Conservation (phyloP, 2,329 filamentous ascomycete species). For the Aspergillus brasiliensis region DNA sequence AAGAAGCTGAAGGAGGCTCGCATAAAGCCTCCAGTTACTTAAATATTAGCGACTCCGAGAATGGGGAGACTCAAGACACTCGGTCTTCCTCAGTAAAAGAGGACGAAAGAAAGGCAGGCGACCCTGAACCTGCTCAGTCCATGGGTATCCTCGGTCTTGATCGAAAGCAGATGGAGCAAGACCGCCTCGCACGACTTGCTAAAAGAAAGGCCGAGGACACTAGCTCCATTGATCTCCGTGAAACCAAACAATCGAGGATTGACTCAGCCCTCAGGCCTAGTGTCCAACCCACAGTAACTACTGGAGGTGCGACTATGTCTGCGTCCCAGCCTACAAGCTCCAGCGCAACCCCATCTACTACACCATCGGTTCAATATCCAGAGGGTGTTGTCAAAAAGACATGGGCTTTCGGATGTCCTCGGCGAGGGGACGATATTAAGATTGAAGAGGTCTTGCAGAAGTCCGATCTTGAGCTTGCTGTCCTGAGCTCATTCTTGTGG, state of each 20-base stretch:
- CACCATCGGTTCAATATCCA: constrained; percentile 50
- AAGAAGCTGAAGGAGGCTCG: constrained; percentile 22
- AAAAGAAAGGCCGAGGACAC: constrained; percentile 56
- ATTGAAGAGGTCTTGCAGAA: constrained; percentile 85
- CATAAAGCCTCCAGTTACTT: not conserved
- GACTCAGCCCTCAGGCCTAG: constrained; percentile 4
- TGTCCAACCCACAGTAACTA: not conserved
- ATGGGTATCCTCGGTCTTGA: constrained; percentile 61
- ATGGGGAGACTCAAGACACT: not conserved
- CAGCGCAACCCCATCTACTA: constrained; percentile 16
- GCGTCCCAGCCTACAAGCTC: not conserved
- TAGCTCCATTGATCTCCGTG: constrained; percentile 31
- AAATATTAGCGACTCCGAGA: not conserved
- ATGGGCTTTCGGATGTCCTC: constrained; percentile 66
- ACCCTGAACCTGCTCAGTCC: not conserved
- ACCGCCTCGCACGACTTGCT: constrained; percentile 70
- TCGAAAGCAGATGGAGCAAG: constrained; percentile 81
- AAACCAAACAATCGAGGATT: constrained; percentile 27
- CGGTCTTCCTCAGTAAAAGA: not conserved
- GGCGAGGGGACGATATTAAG: constrained; percentile 72
- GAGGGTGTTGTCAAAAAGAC: constrained; percentile 78
- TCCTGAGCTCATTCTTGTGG: constrained; percentile 87
- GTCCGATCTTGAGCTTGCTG: constrained; percentile 69
- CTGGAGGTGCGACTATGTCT: not conserved
- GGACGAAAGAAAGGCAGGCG: not conserved